Conservation (phyloP, 2,329 filamentous ascomycete species). For the Ophiostoma ulmi region DNA sequence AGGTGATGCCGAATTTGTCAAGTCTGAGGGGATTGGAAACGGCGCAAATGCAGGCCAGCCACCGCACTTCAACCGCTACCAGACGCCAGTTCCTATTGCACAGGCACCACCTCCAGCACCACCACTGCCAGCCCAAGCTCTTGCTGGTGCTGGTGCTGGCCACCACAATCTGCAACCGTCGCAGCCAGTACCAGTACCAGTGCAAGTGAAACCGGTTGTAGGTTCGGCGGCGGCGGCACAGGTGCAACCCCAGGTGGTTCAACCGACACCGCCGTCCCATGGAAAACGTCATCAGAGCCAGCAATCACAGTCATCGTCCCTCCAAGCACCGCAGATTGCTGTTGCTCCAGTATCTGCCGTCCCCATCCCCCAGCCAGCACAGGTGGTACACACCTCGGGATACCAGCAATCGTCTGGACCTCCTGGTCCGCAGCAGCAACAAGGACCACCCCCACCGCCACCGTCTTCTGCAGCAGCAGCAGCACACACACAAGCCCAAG, state of each 20-base stretch:
- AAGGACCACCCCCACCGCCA: not conserved
- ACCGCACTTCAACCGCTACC: constrained; percentile 31
- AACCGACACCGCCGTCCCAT: constrained; percentile 25
- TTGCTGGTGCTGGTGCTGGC: not conserved
- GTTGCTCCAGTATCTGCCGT: constrained; percentile 27
- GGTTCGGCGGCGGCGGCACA: constrained; percentile 21
- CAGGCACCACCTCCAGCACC: constrained; percentile 33
- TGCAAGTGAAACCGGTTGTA: constrained; percentile 5
- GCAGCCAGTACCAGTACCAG: not conserved
- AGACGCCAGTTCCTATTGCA: constrained; percentile 34
- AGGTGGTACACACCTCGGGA: constrained; percentile 10
- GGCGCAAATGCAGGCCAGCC: not conserved
- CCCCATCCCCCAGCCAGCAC: constrained; percentile 22
- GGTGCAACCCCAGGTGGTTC: constrained; percentile 19
- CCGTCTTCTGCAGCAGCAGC: constrained; percentile 25
- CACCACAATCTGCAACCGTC: not conserved
- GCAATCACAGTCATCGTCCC: constrained; percentile 18
- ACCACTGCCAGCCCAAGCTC: constrained; percentile 26
- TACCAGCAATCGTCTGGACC: constrained; percentile 7
- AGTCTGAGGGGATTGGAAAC: constrained; percentile 38
- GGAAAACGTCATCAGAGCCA: constrained; percentile 26
- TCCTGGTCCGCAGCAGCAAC: constrained; percentile 18
- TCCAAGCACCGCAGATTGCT: constrained; percentile 23
- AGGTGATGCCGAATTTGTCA: constrained; percentile 32
- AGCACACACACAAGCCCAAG: constrained; percentile 19